Evolutionary conservation across 2,329 filamentous ascomycete genomes (phyloP), one percentile per base, ranked within the genome.

Genomic region (Ilyonectria destructans): DNA sequence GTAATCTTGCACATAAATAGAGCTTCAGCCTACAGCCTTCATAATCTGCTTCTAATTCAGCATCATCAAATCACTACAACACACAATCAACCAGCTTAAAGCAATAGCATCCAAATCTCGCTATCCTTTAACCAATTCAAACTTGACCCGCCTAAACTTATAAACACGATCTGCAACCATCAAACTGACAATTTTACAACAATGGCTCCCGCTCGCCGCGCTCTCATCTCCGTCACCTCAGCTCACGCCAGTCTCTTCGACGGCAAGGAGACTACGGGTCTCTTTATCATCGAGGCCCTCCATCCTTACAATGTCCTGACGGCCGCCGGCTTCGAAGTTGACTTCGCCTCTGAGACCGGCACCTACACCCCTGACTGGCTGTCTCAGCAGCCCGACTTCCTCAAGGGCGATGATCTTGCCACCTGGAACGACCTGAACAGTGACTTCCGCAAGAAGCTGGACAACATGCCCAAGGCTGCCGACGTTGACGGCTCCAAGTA

Each of bases 241-340:
- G 83, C 83, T 21, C 74, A 75, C 13, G 83, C 80, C n/a, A 70
- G 77, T 29, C 78, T 83, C n/a, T 82, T 79, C 67, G 64, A 81
- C 4, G 82, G 82, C 66, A 80, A 82, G 57, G 79, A 81, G 68
- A 83, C 82, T 12, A 77, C 77, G 2, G 84, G 82, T 12, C 73
- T 86, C 56, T 86, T 86, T 76, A 82, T 86, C 67, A 80, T 74
- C 58, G 85, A 86, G 71, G 85, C 84, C 17, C 78, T 86, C 8
- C 84, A 86, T 68, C 84, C 85, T 1, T 86, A 78, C 79, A 82
- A 85, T 19, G 83, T 85, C 23, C 79, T 86, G 64, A 76, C 67
- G 6, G 78, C 75, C 2, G 83, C 83, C 5, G 85, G 83, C 15
- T 85, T 86, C 71, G 81, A 84, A 62, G 84, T 85, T 56, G 84